A percentile compares a stretch with the other conserved stretches of the same genome.
Conservation (phyloP, 2,329 filamentous ascomycete genomes). For the Blumeria graminis region DNA sequence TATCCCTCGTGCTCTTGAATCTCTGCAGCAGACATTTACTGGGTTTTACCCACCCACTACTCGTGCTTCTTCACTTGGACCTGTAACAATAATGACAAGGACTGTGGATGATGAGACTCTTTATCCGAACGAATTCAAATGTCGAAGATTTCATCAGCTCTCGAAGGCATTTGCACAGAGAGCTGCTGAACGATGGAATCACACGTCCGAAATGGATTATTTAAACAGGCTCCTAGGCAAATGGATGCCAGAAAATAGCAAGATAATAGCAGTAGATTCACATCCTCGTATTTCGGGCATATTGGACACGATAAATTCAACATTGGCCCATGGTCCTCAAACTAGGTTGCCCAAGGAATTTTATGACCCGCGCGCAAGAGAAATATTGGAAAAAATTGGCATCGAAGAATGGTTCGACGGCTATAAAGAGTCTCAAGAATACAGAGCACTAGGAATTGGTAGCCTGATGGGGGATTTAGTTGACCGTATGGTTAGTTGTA, state of each 20-base stretch:
- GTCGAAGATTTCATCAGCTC: conserved; percentile 46
- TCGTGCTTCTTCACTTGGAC: conserved; percentile 26
- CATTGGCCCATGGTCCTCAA: conserved; percentile 55
- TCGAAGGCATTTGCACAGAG: conserved; percentile 46
- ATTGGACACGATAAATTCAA: conserved; percentile 85
- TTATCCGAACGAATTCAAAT: conserved; percentile 55
- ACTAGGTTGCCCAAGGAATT: conserved; percentile 67
- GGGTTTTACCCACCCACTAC: conserved; percentile 43
- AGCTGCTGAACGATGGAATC: conserved; percentile 50
- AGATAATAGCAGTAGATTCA: conserved; percentile 56
- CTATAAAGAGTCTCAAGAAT: conserved; percentile 64
- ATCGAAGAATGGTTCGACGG: conserved; percentile 88
- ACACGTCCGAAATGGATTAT: conserved; percentile 59
- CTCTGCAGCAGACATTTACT: conserved; percentile 49
- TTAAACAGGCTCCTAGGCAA: conserved; percentile 53
- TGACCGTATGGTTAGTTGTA: conserved; percentile 43
- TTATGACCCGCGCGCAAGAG: conserved; percentile 50
- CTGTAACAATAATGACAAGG: conserved; percentile 41
- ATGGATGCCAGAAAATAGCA: conserved; percentile 55
- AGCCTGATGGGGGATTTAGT: conserved; percentile 65
- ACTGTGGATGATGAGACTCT: conserved; percentile 49
- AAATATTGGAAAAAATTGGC: conserved; percentile 46
- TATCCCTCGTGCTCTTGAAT: conserved; percentile 53
- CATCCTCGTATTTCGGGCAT: conserved; percentile 69
- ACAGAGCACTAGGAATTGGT: conserved; percentile 74